Conservation (phyloP, 2,329 filamentous ascomycete genomes). For the Neurospora crassa region DNA sequence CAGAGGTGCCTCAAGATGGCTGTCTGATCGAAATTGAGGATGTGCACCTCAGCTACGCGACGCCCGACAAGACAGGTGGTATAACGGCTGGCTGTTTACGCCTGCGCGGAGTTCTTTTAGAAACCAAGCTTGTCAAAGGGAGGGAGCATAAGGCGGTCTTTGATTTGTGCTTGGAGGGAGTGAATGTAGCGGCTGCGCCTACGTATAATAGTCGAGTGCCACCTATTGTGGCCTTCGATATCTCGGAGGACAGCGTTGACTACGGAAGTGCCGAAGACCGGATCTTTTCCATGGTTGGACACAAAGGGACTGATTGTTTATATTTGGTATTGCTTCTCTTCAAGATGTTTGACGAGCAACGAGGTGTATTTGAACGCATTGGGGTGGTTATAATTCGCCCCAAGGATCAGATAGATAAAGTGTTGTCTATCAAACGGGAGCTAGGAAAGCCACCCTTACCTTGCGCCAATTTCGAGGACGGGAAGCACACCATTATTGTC, state of each 20-base stretch:
- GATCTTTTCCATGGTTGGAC: background rate
- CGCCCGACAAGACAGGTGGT: background rate
- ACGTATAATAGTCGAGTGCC: accelerated
- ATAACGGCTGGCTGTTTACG: constrained; percentile 3
- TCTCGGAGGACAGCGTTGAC: background rate
- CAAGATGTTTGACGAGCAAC: background rate
- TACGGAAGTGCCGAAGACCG: background rate
- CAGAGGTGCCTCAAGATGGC: background rate
- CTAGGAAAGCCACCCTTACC: background rate
- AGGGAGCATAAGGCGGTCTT: background rate
- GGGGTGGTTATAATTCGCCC: no score
- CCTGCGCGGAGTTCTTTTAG: background rate
- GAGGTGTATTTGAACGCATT: background rate
- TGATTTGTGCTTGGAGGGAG: background rate
- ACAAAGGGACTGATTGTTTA: no score
- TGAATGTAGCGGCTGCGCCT: accelerated
- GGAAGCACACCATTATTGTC: background rate
- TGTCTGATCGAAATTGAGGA: constrained; percentile 3
- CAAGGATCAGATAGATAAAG: background rate
- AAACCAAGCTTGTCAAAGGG: background rate
- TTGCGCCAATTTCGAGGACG: background rate
- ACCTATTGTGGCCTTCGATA: background rate
- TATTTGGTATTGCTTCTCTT: background rate
- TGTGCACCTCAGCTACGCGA: constrained; percentile 1
- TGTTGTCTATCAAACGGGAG: background rate